phyloP scores from a whole-genome alignment of 2,329 filamentous ascomycete species.

The Myriosclerotinia scirpicola region DNA sequence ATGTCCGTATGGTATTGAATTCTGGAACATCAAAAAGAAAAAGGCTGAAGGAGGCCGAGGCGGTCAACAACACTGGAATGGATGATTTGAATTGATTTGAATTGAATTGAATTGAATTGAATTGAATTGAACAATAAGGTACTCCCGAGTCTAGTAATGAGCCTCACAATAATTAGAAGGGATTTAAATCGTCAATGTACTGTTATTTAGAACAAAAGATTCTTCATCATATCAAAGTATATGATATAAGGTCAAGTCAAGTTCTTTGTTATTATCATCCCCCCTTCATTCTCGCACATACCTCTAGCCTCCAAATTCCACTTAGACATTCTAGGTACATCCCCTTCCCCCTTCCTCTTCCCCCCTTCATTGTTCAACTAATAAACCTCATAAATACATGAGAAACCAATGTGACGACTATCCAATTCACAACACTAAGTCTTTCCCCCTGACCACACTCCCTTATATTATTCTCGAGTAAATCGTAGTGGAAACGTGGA shows the following conservation, averaged over 20 bases:
- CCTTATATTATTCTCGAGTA: not conserved
- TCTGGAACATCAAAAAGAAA: slow-evolving; percentile 11
- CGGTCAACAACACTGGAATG: not conserved
- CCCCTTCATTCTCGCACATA: too few relatives aligned
- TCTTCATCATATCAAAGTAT: not conserved
- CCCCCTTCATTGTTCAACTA: not conserved
- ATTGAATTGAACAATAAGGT: not conserved
- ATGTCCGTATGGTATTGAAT: not conserved
- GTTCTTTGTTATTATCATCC: not conserved
- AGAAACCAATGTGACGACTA: not conserved
- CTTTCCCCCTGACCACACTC: not conserved
- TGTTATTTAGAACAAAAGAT: not conserved
- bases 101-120: not conserved
- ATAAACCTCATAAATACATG: not conserved
- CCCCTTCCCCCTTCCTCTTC: too few relatives aligned
- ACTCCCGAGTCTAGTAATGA: too few relatives aligned
- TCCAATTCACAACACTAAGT: not conserved
- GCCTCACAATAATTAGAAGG: not conserved
- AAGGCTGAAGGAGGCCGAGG: slow-evolving; percentile 8
- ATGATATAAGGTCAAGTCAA: not conserved
- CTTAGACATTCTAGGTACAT: too few relatives aligned
- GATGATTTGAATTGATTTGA: too few relatives aligned
- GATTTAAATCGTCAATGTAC: not conserved
- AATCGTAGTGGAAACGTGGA: not conserved
- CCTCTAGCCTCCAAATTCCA: too few relatives aligned